Evolutionary conservation across 2,329 filamentous ascomycete species (phyloP), one percentile per base, ranked within the genome.

Genomic region (Cercospora nicotianae): DNA sequence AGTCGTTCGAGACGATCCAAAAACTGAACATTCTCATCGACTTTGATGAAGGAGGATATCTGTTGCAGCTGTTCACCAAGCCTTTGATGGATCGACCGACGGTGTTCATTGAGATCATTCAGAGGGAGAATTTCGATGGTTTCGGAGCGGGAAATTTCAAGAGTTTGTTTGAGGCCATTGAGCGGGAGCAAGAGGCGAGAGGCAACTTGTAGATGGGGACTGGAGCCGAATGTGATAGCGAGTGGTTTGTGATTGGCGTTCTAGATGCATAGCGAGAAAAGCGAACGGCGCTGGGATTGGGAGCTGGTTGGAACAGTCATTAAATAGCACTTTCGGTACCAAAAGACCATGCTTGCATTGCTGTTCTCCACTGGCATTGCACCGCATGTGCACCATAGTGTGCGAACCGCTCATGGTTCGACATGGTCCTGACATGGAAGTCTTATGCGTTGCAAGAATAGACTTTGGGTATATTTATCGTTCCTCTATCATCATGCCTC

Each of bases 121-220:
- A 97, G 84, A 84, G 94, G 66, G 90, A 96, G 75, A 89, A 93
- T 71, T 97, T 97, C 79, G 89, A 91, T 33, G 94, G 94, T 0
- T 97, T 97, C 74, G 94, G 94, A 3, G 94, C 94, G 0, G 94
- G 94, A 1, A 98, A 97, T 80, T 97, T 97, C 83, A 97, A 93
- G 87, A 93, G 90, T 69, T 77, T 97, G 74, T 97, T 97, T 76
- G 94, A 97, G 84, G 94, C 94, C 2, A 96, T 97, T 79, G 94
- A 97, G 85, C 84, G 94, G 61, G 94, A 97, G 80, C 94, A 97
- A 84, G 93, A 89, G 57, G 84, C 91, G 79, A 85, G 94, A 65
- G 94, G 94, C 1, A 97, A 97, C 77, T 79, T 97, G 80, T 76
- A 55, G 62, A 57, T 16, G 36, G 16, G 8, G 12, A 3, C 13